phyloP scores from a whole-genome alignment of 1,139 yeast species.

The Sugiyamaella grinbergsii region DNA sequence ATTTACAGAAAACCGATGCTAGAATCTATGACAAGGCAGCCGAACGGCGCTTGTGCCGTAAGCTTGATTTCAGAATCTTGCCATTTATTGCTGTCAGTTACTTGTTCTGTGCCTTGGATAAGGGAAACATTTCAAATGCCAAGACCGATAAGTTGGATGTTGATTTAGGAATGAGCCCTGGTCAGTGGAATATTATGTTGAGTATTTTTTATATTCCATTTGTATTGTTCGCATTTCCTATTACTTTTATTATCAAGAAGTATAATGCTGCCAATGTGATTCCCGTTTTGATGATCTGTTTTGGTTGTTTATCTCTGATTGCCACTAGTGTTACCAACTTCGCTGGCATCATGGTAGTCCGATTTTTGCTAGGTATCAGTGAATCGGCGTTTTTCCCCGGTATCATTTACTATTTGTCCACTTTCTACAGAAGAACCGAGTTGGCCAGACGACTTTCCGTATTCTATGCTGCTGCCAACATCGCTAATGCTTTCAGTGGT shows the following conservation, averaged over 20 bases:
- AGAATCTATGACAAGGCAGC: conserved; percentile 31
- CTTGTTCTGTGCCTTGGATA: conserved; percentile 45
- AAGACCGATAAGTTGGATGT: conserved; percentile 54
- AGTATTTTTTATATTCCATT: conserved; percentile 32
- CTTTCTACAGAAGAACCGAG: conserved; percentile 35
- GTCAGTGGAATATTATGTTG: conserved; percentile 38
- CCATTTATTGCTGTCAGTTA: conserved; percentile 46
- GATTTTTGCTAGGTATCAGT: conserved; percentile 56
- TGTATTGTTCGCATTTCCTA: conserved; percentile 36
- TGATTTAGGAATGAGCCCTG: conserved; percentile 48
- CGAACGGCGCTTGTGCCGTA: conserved; percentile 34
- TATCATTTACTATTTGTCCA: conserved; percentile 36
- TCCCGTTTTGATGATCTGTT: conserved; percentile 52
- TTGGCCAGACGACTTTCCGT: conserved; percentile 32
- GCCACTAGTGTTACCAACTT: conserved; percentile 48
- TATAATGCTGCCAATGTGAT: conserved; percentile 47
- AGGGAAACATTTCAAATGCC: conserved; percentile 52
- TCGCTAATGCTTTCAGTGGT: conserved; percentile 40
- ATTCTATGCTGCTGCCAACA: conserved; percentile 44
- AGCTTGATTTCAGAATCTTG: conserved; percentile 47
- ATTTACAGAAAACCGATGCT: conserved; percentile 25
- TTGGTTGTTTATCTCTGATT: conserved; percentile 55
- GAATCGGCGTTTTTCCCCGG: conserved; percentile 65
- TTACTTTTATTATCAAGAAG: conserved; percentile 31
- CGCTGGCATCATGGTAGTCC: conserved; percentile 49